Conservation (phyloP, 768 basidiomycete genomes). For the Hypholoma sublateritium region DNA sequence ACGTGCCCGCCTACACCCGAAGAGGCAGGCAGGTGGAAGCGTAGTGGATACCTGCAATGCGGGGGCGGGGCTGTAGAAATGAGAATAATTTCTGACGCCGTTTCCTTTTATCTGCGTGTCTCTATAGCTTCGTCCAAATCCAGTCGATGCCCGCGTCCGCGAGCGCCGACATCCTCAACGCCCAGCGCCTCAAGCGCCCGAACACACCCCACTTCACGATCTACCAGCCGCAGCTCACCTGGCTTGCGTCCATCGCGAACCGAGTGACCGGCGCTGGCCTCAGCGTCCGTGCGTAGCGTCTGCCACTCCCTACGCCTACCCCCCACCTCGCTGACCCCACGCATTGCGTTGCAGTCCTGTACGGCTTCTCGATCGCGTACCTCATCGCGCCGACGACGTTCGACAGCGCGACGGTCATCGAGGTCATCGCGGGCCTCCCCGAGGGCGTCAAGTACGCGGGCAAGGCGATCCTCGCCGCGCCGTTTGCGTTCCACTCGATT, state of each 20-base stretch:
- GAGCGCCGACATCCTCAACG: slow-evolving; percentile 69
- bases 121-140: slow-evolving; percentile 55
- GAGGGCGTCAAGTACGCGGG: slow-evolving; percentile 72
- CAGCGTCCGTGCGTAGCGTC: slow-evolving; percentile 64
- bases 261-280: slow-evolving; percentile 83
- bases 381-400: slow-evolving; percentile 80
- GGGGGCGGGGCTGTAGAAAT: background rate
- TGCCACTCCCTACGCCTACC: background rate
- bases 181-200: slow-evolving; percentile 86
- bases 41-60: background rate
- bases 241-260: slow-evolving; percentile 83
- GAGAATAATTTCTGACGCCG: background rate
- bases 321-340: background rate
- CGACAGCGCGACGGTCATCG: slow-evolving; percentile 76
- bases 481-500: slow-evolving; percentile 88
- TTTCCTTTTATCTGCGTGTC: background rate
- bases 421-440: slow-evolving; percentile 69
- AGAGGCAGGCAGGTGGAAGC: background rate
- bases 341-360: slow-evolving; percentile 67
- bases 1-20: too few relatives aligned
- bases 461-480: slow-evolving; percentile 79
- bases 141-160: slow-evolving; percentile 64
- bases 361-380: slow-evolving; percentile 86
- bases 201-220: slow-evolving; percentile 95
- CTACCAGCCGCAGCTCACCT: slow-evolving; percentile 94